Evolutionary conservation across 2,329 filamentous ascomycete species (phyloP), one percentile per base, ranked within the genome.

Genomic region (Decorospora gaudefroyi): DNA sequence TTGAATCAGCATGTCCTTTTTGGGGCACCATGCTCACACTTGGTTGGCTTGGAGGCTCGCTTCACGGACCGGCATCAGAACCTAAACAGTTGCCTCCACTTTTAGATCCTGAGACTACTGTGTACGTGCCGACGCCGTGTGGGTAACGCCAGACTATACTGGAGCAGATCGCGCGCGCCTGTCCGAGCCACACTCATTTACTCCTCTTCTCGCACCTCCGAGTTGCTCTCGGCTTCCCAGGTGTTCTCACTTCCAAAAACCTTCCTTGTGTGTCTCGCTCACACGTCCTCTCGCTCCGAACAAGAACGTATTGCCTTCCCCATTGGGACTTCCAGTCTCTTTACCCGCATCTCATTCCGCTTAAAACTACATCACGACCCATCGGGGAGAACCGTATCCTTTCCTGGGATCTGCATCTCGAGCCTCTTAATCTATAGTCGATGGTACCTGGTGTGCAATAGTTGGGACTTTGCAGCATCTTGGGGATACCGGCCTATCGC

Each of bases 201-300:
- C 47, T 49, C 52, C 50, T 44, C 54, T 10, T 34, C 55, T 55
- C 47, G 51, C 53, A 40, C 46, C 38, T 51, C 44, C 46, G 42
- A 36, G 27, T 17, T 44, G 38, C 49, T 36, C 53, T 59, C 49
- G 52, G 50, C 13, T 49, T 46, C 39, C 23, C 47, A 48, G 47
- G 50, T 62, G 42, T 52, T 53, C 42, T 29, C 51, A 46, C 49
- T 37, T 49, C 50, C 47, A 41, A 56, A 53, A 35, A 40, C 57
- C 51, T 34, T 59, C 57, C 41, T 42, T 53, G 64, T 67, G 66
- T 67, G 64, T 51, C 30, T 49, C 42, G 37, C 38, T 36, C 64
- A 67, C 61, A 68, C 64, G 63, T 69, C 62, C 66, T 57, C 42
- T 69, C 66, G 21, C 67, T 69, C 45, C 26, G 23, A 42, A 38